phyloP scores from a whole-genome alignment of 1,139 yeast genomes.

The Yamadazyma sp. region DNA sequence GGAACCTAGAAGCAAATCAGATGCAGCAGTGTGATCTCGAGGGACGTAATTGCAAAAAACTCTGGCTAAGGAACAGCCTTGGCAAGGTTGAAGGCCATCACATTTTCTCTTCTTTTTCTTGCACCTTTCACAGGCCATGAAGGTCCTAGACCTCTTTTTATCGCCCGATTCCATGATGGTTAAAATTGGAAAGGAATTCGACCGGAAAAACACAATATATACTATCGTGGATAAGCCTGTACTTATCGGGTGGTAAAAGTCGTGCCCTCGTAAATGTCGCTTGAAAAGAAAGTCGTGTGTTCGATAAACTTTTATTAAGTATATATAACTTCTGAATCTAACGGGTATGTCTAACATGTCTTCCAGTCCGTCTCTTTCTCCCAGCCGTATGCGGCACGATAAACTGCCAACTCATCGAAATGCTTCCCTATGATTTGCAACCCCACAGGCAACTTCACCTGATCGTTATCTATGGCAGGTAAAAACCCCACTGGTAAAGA shows the following conservation, averaged over 20 bases:
- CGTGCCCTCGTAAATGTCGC: too few species aligned
- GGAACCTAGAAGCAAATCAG: background rate
- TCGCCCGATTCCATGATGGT: background rate
- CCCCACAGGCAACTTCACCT: constrained; percentile 31
- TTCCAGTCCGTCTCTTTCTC: constrained; percentile 30
- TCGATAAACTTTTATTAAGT: too few species aligned
- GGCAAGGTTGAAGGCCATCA: constrained; percentile 13
- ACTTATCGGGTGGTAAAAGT: background rate
- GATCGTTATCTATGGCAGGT: constrained; percentile 18
- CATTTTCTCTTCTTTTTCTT: constrained; percentile 14
- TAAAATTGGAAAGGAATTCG: background rate
- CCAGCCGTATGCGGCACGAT: constrained; percentile 27
- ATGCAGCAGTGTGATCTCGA: background rate
- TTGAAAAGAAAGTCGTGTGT: too few species aligned
- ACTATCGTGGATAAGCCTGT: too few species aligned
- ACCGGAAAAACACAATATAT: too few species aligned
- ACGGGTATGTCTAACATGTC: background rate
- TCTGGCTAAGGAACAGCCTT: constrained; percentile 7
- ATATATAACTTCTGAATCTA: too few species aligned
- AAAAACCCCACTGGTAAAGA: constrained; percentile 31
- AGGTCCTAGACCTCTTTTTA: constrained; percentile 7
- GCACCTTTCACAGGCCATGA: constrained; percentile 13
- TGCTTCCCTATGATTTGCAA: constrained; percentile 17
- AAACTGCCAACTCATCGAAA: constrained; percentile 14
- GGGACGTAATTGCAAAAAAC: constrained; percentile 6